Percentiles rank a stretch among this genome's conserved stretches.
Conservation (phyloP, 345 rosid species). For the Aquilaria sinensis region DNA sequence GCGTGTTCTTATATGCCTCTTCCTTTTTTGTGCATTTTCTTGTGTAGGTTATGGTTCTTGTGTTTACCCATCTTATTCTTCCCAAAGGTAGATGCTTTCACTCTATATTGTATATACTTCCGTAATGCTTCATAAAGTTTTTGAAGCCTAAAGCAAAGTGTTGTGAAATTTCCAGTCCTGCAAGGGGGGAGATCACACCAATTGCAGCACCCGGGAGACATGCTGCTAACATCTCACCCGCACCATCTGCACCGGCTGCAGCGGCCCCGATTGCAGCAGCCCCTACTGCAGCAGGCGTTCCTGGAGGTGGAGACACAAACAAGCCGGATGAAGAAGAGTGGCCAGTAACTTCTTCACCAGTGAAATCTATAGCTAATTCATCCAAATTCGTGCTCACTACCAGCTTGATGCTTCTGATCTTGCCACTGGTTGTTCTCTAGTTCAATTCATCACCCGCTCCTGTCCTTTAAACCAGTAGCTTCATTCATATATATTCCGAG, state of each 20-base stretch:
- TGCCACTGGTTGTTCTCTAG: slow-evolving; percentile 11
- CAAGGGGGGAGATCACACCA: slow-evolving; percentile 25
- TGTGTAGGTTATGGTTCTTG: slow-evolving; percentile 79
- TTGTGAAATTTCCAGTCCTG: slow-evolving; percentile 29
- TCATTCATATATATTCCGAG: neutral
- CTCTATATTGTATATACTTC: neutral
- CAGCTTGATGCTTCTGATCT: slow-evolving; percentile 4
- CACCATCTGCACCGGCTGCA: slow-evolving; percentile 7
- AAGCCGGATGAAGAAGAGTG: slow-evolving; percentile 20
- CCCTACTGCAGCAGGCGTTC: slow-evolving; percentile 10
- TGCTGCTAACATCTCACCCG: slow-evolving; percentile 8
- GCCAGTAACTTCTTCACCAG: slow-evolving; percentile 15
- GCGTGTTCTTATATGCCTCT: no score
- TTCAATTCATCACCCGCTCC: slow-evolving; percentile 11
- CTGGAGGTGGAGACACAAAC: slow-evolving; percentile 17
- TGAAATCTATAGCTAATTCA: slow-evolving; percentile 22
- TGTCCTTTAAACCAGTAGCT: slow-evolving; percentile 4
- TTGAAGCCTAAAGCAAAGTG: neutral
- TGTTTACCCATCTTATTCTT: slow-evolving; percentile 46
- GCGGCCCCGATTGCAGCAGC: slow-evolving; percentile 15
- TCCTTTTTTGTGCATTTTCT: neutral
- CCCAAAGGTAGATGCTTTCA: slow-evolving; percentile 35
- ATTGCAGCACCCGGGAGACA: slow-evolving; percentile 6
- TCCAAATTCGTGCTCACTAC: neutral
- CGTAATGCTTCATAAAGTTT: neutral